Evolutionary conservation across 164 flowering plant species (phyloP), one percentile per base, ranked within the genome.

Genomic region (Vitis labrusca): DNA sequence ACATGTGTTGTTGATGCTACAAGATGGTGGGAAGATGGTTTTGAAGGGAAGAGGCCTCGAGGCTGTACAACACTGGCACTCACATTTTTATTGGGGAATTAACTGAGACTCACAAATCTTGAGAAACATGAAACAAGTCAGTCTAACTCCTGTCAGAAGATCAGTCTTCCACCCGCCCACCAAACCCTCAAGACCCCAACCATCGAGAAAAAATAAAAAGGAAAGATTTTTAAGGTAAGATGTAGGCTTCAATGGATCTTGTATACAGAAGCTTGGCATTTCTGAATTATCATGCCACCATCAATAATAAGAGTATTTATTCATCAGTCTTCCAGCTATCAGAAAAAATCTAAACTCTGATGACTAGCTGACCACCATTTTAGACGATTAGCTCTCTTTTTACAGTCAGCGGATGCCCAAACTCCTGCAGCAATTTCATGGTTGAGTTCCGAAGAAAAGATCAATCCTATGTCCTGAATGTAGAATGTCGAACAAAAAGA

Each of bases 391-490:
- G 17, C 6, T 3, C 70, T 64, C 71, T 15, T 54, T 37, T 53
- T 56, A 23, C 65, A 63, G 63, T 82, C 75, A 87, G 9, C 83
- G 82, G 63, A 88, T 80, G 51, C 84, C 84, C 77, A 79, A 63
- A 59, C 81, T 76, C 83, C 91, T 82, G 81, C 48, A 16, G 12
- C 59, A 76, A 66, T 61, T 66, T 62, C 5, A 71, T 61, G 52
- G 48, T 3, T 50, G 29, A 32, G 13, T 12, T 50, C 9, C 53
- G 6, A 55, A 12, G 12, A 65, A 14, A 37, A 9, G 44, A 37
- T 37, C 44, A 3, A 37, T 37, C 44, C 44, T 37, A 37, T 37
- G 44, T 3, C 44, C 7, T 37, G 7, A 37, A 37, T 37, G 44
- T 37, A 37, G 44, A 37, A 37, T 37, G 44, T 37, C 0, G 5